A percentile compares a stretch with the other conserved stretches of the same genome.
These are phyloP conservation scores for Beauveria rudraprayagi DNA, from an alignment of 2,329 filamentous ascomycete species.

Conservation along the genomic window DNA sequence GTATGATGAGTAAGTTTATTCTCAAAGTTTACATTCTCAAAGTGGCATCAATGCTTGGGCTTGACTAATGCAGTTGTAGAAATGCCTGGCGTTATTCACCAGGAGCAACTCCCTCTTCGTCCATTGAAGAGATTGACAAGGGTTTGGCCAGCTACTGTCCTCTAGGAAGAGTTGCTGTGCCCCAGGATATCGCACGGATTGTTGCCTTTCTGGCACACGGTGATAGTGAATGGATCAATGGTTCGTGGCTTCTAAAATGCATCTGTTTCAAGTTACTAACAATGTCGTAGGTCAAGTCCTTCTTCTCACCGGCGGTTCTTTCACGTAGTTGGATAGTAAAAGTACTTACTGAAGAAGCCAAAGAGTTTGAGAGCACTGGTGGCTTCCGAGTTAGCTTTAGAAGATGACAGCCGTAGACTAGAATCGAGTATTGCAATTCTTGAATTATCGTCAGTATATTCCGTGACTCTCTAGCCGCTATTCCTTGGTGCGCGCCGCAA, in stretches of 20 bases:
- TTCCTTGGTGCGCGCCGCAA: background rate
- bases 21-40: background rate
- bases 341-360: background rate
- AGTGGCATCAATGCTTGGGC: background rate
- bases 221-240: background rate
- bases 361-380: background rate
- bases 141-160: background rate
- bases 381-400: background rate
- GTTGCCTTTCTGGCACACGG: background rate
- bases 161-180: background rate
- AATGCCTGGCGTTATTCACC: background rate
- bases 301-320: background rate
- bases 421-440: background rate
- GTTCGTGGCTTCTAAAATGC: background rate
- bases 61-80: background rate
- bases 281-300: background rate
- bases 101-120: background rate
- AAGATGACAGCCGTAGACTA: background rate
- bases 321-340: background rate
- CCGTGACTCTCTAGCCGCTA: background rate
- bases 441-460: background rate
- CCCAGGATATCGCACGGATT: background rate
- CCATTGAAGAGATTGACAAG: background rate
- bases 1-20: slow-evolving; percentile 29
- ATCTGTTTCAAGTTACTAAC: background rate